A percentile compares a stretch with the other conserved stretches of the same genome.
These are phyloP conservation scores for Paramecium bursaria DNA, from an alignment of 73 alveolate species.

Conservation along the genomic window DNA sequence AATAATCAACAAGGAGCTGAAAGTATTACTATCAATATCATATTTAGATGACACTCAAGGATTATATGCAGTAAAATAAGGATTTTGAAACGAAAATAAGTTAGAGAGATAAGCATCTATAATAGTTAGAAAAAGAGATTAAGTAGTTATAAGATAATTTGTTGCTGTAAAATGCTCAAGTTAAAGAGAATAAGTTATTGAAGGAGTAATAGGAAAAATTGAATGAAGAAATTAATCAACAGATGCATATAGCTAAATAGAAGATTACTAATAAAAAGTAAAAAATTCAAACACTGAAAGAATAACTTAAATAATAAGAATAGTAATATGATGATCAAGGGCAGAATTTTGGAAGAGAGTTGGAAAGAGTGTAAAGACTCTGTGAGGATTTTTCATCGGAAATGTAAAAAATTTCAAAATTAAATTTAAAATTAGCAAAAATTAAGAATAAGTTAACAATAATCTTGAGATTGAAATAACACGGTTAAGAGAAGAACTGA, in stretches of 20 bases:
- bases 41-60: constrained; percentile 43
- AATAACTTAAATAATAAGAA: constrained; percentile 33
- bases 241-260: constrained; percentile 9
- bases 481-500: constrained; percentile 13
- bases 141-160: constrained; percentile 12
- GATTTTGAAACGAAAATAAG: constrained; percentile 13
- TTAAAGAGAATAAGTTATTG: background rate
- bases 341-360: constrained; percentile 37
- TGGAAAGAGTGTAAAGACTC: constrained; percentile 46
- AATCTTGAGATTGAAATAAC: background rate
- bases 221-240: constrained; percentile 33
- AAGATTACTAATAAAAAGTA: constrained; percentile 22
- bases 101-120: constrained; percentile 18
- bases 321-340: constrained; percentile 36
- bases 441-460: constrained; percentile 6
- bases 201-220: constrained; percentile 5
- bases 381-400: constrained; percentile 58
- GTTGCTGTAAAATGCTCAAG: background rate
- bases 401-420: constrained; percentile 11
- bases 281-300: constrained; percentile 11
- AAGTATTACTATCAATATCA: background rate
- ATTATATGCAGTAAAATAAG: constrained; percentile 39
- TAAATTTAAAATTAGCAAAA: background rate
- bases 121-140: constrained; percentile 25
- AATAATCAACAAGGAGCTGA: constrained; percentile 34